Conservation (phyloP, 441 rosid genomes). For the Flueggea neowawraea region DNA sequence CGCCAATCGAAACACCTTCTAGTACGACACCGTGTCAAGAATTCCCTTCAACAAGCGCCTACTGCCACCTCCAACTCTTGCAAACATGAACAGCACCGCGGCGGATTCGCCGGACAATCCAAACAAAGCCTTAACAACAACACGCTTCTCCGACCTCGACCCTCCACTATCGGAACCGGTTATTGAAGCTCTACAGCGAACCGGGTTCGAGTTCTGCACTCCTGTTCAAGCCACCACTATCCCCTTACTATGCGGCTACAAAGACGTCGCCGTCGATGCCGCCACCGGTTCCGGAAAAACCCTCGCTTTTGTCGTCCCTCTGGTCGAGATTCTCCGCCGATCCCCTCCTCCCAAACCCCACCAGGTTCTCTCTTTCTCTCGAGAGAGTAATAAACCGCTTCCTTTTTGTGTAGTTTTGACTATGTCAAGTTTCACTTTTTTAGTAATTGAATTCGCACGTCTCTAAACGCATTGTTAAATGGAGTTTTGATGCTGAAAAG, state of each 20-base stretch:
- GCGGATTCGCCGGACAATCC: slow-evolving; percentile 23
- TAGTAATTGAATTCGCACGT: too few relatives aligned
- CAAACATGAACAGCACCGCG: slow-evolving; percentile 4
- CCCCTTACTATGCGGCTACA: slow-evolving; percentile 76
- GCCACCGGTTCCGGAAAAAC: slow-evolving; percentile 96
- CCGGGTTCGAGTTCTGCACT: slow-evolving; percentile 76
- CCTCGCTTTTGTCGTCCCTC: slow-evolving; percentile 77
- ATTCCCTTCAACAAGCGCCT: too few relatives aligned
- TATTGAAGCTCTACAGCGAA: slow-evolving; percentile 47
- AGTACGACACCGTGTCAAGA: too few relatives aligned
- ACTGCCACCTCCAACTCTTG: too few relatives aligned
- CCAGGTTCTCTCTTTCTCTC: slow-evolving; percentile 34
- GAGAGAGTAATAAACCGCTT: too few relatives aligned
- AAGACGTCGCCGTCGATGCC: slow-evolving; percentile 93
- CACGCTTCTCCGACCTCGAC: slow-evolving; percentile 76
- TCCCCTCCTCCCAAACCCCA: slow-evolving; percentile 59
- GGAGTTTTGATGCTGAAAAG: too few relatives aligned
- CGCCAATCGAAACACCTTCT: too few relatives aligned
- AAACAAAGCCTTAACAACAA: slow-evolving; percentile 58
- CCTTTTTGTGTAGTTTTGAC: too few relatives aligned
- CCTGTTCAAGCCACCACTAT: slow-evolving; percentile 89
- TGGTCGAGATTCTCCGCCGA: slow-evolving; percentile 77
- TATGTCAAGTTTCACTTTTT: too few relatives aligned
- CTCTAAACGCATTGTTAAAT: too few relatives aligned
- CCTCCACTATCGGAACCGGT: slow-evolving; percentile 61